A percentile compares a stretch with the other conserved stretches of the same genome.
Evolutionary conservation across 2,329 filamentous ascomycete genomes (phyloP).

Genomic region (Colletotrichum coccodes): DNA sequence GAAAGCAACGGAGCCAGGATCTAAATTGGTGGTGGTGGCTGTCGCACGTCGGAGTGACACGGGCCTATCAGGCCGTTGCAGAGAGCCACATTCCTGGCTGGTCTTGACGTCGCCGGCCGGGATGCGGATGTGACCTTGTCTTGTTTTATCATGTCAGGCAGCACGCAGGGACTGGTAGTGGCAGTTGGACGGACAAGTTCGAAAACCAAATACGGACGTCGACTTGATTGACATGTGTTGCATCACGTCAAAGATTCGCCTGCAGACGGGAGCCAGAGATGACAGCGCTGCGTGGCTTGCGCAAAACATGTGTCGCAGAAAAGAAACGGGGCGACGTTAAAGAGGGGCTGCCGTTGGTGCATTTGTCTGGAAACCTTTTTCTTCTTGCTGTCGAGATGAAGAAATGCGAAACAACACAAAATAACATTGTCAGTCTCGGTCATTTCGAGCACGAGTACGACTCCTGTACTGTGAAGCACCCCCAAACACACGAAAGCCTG

Average conservation of each 20-base stretch:
- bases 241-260: slow-evolving; percentile 1
- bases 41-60: slow-evolving; percentile 28
- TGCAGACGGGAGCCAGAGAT: slow-evolving; percentile 7
- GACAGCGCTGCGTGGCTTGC: slow-evolving; percentile 6
- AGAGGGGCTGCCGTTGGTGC: slow-evolving; percentile 11
- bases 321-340: slow-evolving; percentile 1
- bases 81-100: slow-evolving; percentile 5
- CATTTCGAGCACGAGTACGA: slow-evolving; percentile 10
- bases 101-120: slow-evolving; percentile 30
- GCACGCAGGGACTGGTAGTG: neutral
- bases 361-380: slow-evolving; percentile 2
- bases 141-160: neutral
- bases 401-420: slow-evolving; percentile 17
- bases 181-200: neutral
- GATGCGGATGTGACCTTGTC: slow-evolving; percentile 16
- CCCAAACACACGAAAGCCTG: neutral
- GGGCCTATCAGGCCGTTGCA: slow-evolving; percentile 29
- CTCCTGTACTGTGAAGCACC: neutral
- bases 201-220: neutral
- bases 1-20: slow-evolving; percentile 17
- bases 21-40: slow-evolving; percentile 6
- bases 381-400: neutral
- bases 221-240: slow-evolving; percentile 15
- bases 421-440: neutral
- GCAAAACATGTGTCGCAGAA: slow-evolving; percentile 22